These are phyloP conservation scores for Colletotrichum sp. DNA, from an alignment of 2,329 filamentous ascomycete species.

Conservation along the genomic window DNA sequence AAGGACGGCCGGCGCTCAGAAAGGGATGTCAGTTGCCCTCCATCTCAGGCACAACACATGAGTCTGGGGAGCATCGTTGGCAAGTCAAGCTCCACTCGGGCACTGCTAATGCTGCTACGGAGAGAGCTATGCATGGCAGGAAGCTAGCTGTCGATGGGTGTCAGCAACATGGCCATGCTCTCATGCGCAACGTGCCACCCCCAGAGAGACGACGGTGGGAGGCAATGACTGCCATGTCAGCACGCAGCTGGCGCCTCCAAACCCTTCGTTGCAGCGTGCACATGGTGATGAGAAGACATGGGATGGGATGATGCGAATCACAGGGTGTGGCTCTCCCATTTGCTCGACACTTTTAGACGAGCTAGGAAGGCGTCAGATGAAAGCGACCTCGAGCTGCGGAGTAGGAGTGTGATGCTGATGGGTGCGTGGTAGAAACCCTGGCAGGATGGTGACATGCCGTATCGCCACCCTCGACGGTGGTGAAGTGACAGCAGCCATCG, in stretches of 20 bases:
- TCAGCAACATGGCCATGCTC: not conserved
- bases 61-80: not conserved
- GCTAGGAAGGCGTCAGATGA: not conserved
- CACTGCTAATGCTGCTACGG: not conserved
- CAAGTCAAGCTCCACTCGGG: not conserved
- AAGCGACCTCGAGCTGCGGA: not conserved
- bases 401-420: not conserved
- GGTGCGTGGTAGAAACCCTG: not conserved
- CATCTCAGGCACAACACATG: slow-evolving; percentile 8
- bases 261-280: not conserved
- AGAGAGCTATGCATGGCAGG: not conserved
- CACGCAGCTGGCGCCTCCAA: not conserved
- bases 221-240: not conserved
- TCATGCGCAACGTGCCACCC: not conserved
- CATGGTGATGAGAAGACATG: not conserved
- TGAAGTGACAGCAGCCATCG: not conserved
- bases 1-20: not conserved
- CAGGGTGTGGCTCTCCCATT: not conserved
- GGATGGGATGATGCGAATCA: not conserved
- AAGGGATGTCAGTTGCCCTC: slow-evolving; percentile 11
- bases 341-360: slow-evolving; percentile 5
- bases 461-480: not conserved
- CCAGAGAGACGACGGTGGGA: not conserved
- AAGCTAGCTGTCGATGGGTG: not conserved
- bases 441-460: slow-evolving; percentile 7